Conservation (phyloP, 2,329 filamentous ascomycete genomes). For the Diplodia mutila region DNA sequence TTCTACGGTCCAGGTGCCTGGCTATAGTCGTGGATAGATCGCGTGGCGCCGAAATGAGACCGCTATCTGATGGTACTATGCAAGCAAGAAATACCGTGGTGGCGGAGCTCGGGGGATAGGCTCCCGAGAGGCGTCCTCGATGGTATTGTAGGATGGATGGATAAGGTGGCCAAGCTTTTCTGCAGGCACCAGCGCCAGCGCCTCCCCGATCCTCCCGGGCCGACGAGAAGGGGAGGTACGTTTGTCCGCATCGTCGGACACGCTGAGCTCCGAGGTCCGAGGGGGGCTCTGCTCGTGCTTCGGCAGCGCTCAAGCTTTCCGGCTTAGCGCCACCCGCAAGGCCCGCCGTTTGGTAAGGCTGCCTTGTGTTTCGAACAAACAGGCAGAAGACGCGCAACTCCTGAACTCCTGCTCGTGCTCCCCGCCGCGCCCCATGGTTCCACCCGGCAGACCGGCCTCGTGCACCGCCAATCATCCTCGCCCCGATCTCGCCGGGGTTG, state of each 20-base stretch:
- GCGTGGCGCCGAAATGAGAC: conserved; percentile 4
- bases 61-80: not conserved
- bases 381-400: conserved; percentile 5
- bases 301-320: not conserved
- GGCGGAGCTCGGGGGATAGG: not conserved
- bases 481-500: not conserved
- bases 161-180: conserved; percentile 21
- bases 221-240: not conserved
- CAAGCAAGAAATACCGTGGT: not conserved
- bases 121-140: not conserved
- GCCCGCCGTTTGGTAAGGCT: not conserved
- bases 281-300: not conserved
- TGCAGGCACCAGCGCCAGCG: not conserved
- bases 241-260: conserved; percentile 3
- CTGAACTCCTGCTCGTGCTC: not conserved
- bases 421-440: not conserved
- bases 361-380: not conserved
- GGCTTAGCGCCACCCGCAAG: conserved; percentile 10
- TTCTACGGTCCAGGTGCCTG: not conserved
- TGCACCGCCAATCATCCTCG: conserved; percentile 1
- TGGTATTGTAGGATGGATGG: not conserved
- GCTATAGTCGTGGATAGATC: not conserved
- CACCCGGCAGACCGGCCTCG: not conserved
- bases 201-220: not conserved
- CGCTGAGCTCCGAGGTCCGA: conserved; percentile 10